Conservation (phyloP, 179 eudicot species). For the Patellifolia procumbens region DNA sequence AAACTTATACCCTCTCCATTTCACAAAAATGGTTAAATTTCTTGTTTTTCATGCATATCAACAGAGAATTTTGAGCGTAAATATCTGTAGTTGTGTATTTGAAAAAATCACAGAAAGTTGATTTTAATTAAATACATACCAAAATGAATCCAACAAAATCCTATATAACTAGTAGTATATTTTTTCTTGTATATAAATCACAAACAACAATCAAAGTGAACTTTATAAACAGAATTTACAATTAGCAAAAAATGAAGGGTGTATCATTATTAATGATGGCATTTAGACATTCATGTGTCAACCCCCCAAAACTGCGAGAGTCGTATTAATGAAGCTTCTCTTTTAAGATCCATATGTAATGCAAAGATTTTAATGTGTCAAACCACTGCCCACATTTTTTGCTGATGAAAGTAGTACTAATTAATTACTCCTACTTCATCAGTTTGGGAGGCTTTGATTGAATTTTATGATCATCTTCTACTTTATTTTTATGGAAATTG, state of each 20-base stretch:
- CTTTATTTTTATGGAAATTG: conserved; percentile 27
- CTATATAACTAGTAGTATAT: too few species aligned
- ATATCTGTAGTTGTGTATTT: too few species aligned
- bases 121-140: too few species aligned
- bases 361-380: conserved; percentile 25
- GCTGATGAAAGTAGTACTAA: not conserved
- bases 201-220: too few species aligned
- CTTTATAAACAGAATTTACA: too few species aligned
- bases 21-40: too few species aligned
- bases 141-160: too few species aligned
- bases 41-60: too few species aligned
- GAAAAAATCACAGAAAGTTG: too few species aligned
- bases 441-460: conserved; percentile 6
- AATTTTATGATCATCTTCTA: not conserved
- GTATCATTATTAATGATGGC: conserved; percentile 10
- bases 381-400: conserved; percentile 21
- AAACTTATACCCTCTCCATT: too few species aligned
- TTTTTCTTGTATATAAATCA: too few species aligned
- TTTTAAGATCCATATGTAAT: conserved; percentile 35
- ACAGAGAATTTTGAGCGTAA: too few species aligned
- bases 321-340: conserved; percentile 12
- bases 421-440: conserved; percentile 13
- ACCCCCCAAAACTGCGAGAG: not conserved
- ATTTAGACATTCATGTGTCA: conserved; percentile 19
- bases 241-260: not conserved